A percentile compares a stretch with the other conserved stretches of the same genome.
These are phyloP conservation scores for Eucalyptus marginata DNA, from an alignment of 345 rosid species.

Conservation along the genomic window DNA sequence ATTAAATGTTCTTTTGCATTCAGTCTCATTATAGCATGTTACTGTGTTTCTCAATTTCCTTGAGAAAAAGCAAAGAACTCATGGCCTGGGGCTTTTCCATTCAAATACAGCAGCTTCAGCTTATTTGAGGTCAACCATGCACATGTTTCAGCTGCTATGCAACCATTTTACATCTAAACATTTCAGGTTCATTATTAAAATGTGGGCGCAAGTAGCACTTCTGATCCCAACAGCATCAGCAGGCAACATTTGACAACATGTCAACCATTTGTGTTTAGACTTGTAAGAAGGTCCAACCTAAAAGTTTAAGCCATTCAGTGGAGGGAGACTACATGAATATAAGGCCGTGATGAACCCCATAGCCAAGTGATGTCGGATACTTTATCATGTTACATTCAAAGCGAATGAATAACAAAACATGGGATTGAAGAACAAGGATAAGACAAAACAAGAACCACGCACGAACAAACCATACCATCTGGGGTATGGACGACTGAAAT, in stretches of 20 bases:
- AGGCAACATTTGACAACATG: not conserved
- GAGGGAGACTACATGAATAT: not conserved
- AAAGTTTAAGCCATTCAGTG: not conserved
- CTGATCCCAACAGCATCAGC: not conserved
- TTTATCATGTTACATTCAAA: not conserved
- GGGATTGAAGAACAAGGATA: not conserved
- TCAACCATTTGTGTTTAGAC: not conserved
- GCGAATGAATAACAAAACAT: not conserved
- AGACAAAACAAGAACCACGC: not conserved
- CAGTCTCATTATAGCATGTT: not conserved
- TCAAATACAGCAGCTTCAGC: not conserved
- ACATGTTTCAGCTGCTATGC: not conserved
- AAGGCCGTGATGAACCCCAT: not conserved
- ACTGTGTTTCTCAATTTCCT: not conserved
- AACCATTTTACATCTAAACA: not conserved
- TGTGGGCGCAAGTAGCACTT: not conserved
- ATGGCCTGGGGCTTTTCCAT: not conserved
- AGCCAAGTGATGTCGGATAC: not conserved
- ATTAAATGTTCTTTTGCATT: not conserved
- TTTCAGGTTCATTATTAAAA: not conserved
- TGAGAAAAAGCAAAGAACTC: not conserved
- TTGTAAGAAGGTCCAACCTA: not conserved
- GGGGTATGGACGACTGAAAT: not conserved
- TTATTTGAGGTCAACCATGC: not conserved
- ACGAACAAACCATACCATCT: not conserved